phyloP scores from a whole-genome alignment of 164 flowering plant species.

The Echeveria elegans region DNA sequence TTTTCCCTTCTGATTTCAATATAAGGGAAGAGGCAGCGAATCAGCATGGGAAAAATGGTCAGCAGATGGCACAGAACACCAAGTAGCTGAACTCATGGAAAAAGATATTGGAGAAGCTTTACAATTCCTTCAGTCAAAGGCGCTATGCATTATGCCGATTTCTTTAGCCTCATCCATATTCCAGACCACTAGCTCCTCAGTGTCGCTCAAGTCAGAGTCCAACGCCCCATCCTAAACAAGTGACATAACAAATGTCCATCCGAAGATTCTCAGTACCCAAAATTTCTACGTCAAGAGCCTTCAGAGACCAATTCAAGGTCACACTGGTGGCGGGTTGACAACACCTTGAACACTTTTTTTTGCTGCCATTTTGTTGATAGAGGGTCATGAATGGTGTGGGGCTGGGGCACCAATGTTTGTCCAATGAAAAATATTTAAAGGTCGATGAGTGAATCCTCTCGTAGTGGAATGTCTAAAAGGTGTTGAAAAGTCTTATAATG shows the following conservation, averaged over 20 bases:
- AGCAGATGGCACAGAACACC: slow-evolving; percentile 3
- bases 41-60: slow-evolving; percentile 7
- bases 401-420: neutral
- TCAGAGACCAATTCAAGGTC: neutral
- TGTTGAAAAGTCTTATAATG: neutral
- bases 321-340: neutral
- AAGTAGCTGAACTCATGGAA: slow-evolving; percentile 13
- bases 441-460: neutral
- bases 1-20: neutral
- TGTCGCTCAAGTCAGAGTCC: slow-evolving; percentile 4
- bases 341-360: neutral
- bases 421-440: neutral
- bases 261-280: neutral
- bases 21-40: neutral
- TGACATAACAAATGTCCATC: neutral
- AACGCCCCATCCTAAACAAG: neutral
- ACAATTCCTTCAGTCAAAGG: slow-evolving; percentile 12
- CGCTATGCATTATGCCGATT: slow-evolving; percentile 11
- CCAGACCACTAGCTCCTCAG: neutral
- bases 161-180: slow-evolving; percentile 9
- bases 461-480: neutral
- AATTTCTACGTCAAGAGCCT: neutral
- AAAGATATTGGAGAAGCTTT: slow-evolving; percentile 10
- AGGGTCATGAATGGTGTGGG: neutral
- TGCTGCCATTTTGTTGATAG: neutral